Evolutionary conservation across 225 moss, liverwort and hornwort species (phyloP).

Genomic region (Marchantia polymorpha): DNA sequence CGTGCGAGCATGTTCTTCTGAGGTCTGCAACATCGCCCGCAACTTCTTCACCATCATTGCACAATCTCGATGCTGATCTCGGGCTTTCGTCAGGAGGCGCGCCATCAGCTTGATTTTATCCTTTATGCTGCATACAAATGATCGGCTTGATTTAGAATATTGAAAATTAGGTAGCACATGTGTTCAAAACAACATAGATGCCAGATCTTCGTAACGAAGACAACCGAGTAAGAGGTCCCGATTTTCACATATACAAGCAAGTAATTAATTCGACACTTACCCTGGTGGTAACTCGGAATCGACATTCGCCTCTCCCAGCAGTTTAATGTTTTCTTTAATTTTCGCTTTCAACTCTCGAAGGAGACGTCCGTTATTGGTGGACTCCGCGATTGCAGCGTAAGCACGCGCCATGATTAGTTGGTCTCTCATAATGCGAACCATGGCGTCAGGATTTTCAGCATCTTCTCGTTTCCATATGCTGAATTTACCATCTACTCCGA

Average conservation of each 20-base stretch:
- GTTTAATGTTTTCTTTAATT: conserved; percentile 47
- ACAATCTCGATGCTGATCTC: conserved; percentile 46
- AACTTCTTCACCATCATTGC: conserved; percentile 48
- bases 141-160: background rate
- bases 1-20: conserved; percentile 47
- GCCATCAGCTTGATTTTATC: conserved; percentile 46
- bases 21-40: conserved; percentile 52
- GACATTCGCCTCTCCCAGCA: conserved; percentile 39
- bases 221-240: background rate
- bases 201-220: background rate
- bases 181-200: no score
- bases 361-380: conserved; percentile 41
- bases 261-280: conserved; percentile 14
- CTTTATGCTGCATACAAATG: conserved; percentile 34
- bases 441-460: conserved; percentile 49
- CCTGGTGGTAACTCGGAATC: conserved; percentile 43
- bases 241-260: background rate
- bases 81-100: conserved; percentile 51
- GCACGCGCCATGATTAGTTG: conserved; percentile 57
- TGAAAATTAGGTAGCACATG: no score
- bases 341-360: conserved; percentile 39
- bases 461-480: conserved; percentile 55
- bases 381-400: conserved; percentile 47
- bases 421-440: conserved; percentile 53
- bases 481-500: conserved; percentile 39